Percentiles rank a stretch among this genome's conserved stretches.
phyloP scores from a whole-genome alignment of 768 basidiomycete species.

The Mycena kentingensis region DNA sequence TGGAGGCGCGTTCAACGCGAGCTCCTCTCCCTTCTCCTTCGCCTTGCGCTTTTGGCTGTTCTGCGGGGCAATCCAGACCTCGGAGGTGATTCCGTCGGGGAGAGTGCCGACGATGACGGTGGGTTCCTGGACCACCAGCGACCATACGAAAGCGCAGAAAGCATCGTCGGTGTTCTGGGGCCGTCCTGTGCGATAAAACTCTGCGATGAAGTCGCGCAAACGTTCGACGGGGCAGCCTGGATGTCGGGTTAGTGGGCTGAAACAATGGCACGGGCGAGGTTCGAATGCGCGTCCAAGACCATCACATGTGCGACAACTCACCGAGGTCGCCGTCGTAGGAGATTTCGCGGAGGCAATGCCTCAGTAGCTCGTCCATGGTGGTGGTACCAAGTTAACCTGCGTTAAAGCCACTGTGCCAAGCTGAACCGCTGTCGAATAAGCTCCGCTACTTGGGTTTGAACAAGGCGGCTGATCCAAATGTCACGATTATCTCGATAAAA shows the following conservation, averaged over 20 bases:
- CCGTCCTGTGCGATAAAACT: conserved; percentile 56
- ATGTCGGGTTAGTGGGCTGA: conserved; percentile 21
- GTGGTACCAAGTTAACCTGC: background rate
- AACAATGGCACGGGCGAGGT: conserved; percentile 35
- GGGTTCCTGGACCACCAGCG: conserved; percentile 71
- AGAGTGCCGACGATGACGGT: conserved; percentile 75
- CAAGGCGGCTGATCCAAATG: no score
- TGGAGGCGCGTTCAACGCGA: conserved; percentile 43
- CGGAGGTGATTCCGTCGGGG: conserved; percentile 57
- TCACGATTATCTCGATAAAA: no score
- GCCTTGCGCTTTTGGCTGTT: conserved; percentile 66
- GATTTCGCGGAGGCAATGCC: conserved; percentile 82
- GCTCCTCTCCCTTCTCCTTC: conserved; percentile 54
- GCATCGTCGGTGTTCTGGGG: conserved; percentile 70
- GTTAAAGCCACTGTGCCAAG: background rate
- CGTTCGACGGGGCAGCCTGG: conserved; percentile 77
- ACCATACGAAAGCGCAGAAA: conserved; percentile 83
- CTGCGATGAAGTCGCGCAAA: conserved; percentile 66
- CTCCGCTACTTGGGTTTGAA: no score
- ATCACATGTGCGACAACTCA: conserved; percentile 51
- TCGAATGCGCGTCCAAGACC: conserved; percentile 43
- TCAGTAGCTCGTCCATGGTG: conserved; percentile 81
- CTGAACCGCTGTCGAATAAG: no score
- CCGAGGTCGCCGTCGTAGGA: conserved; percentile 91
- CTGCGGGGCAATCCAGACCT: conserved; percentile 82